These are phyloP conservation scores for Hymenoscyphus fraxineus DNA, from an alignment of 2,329 filamentous ascomycete species.

Conservation along the genomic window DNA sequence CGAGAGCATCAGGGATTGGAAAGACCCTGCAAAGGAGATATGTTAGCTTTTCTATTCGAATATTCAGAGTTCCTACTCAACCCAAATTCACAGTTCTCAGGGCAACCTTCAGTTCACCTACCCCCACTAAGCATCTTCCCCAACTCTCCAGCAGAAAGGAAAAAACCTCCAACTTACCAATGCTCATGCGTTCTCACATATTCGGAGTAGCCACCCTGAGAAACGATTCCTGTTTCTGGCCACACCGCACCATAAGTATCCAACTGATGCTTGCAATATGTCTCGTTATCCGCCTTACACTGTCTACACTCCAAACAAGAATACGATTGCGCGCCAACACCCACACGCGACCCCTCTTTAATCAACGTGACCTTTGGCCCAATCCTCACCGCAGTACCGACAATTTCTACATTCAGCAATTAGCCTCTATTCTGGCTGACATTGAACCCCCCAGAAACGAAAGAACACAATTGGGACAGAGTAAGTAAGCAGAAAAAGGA, in stretches of 20 bases:
- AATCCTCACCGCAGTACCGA: constrained; percentile 65
- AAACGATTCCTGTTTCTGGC: constrained; percentile 56
- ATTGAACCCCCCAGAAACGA: background rate
- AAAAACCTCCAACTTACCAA: constrained; percentile 45
- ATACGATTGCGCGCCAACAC: constrained; percentile 52
- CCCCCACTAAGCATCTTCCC: background rate
- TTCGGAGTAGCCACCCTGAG: constrained; percentile 62
- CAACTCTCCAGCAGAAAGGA: constrained; percentile 27
- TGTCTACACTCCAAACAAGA: constrained; percentile 52
- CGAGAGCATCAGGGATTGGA: constrained; percentile 71
- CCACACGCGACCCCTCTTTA: constrained; percentile 50
- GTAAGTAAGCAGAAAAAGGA: background rate
- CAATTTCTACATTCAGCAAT: constrained; percentile 49
- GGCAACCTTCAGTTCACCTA: too few species aligned
- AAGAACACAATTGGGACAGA: background rate
- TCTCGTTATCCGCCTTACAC: constrained; percentile 53
- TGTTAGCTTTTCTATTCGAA: background rate
- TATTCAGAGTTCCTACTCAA: background rate
- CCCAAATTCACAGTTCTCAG: background rate
- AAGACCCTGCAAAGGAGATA: constrained; percentile 45
- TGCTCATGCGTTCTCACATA: constrained; percentile 74
- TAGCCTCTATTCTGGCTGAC: background rate
- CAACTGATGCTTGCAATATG: constrained; percentile 48
- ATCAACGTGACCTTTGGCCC: constrained; percentile 60
- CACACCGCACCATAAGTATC: constrained; percentile 49